Conservation (phyloP, 306 rosid genomes). For the Cucumis hystrix region DNA sequence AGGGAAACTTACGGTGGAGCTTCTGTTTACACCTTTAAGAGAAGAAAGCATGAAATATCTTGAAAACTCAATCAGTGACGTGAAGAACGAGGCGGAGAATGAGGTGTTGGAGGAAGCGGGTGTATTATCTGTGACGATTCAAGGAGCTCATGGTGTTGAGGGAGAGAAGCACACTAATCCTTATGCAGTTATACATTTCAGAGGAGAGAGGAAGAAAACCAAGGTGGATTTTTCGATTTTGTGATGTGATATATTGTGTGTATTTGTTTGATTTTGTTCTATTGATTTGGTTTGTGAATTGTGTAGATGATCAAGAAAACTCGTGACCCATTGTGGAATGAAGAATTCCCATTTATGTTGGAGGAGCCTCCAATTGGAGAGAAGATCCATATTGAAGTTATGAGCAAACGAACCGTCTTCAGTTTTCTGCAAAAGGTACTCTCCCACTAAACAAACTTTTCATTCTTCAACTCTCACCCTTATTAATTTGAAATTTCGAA, state of each 20-base stretch:
- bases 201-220: conserved; percentile 69
- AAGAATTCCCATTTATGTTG: conserved; percentile 77
- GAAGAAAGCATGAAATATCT: conserved; percentile 40
- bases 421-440: conserved; percentile 54
- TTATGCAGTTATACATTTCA: conserved; percentile 44
- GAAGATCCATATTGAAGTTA: conserved; percentile 62
- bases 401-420: conserved; percentile 46
- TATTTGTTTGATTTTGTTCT: neutral
- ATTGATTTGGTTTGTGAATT: neutral
- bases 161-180: conserved; percentile 79
- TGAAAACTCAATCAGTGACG: conserved; percentile 17
- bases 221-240: conserved; percentile 30
- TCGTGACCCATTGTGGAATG: conserved; percentile 76
- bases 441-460: too few relatives aligned
- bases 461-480: neutral
- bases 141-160: conserved; percentile 70
- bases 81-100: conserved; percentile 21
- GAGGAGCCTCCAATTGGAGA: conserved; percentile 80
- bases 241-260: neutral
- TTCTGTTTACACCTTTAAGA: conserved; percentile 65
- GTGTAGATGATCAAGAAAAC: conserved; percentile 51
- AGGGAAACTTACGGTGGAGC: conserved; percentile 60
- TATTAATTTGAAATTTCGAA: neutral
- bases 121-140: conserved; percentile 51
- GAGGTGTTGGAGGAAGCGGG: conserved; percentile 55